Conservation (phyloP, 495 filamentous ascomycete genomes). For the Aspergillus kassunensis region DNA sequence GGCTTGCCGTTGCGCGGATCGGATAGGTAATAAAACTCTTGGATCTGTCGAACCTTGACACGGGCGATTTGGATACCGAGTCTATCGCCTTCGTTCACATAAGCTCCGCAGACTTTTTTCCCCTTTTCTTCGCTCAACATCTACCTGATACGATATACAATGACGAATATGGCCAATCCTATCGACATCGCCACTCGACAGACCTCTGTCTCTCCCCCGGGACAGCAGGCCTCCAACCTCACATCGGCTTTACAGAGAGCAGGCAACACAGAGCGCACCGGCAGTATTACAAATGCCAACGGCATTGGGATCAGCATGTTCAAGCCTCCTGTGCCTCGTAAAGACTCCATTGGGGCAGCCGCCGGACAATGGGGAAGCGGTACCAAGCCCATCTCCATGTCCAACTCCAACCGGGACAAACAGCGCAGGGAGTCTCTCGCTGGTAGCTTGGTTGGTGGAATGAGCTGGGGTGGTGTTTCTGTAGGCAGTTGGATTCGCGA, state of each 20-base stretch:
- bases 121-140: conserved; percentile 38
- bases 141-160: conserved; percentile 17
- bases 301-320: conserved; percentile 54
- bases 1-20: conserved; percentile 38
- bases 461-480: conserved; percentile 97
- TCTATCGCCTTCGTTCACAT: conserved; percentile 3
- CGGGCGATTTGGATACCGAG: conserved; percentile 13
- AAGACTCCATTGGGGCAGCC: conserved; percentile 67
- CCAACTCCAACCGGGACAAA: conserved; percentile 68
- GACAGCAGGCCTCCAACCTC: conserved; percentile 57
- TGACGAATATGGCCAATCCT: conserved; percentile 53
- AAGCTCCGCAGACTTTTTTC: conserved; percentile 37
- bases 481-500: conserved; percentile 96
- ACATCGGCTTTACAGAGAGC: conserved; percentile 56
- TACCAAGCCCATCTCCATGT: conserved; percentile 82
- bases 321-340: conserved; percentile 50
- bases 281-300: conserved; percentile 40
- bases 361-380: conserved; percentile 62
- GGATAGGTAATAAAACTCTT: conserved; percentile 34
- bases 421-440: conserved; percentile 79
- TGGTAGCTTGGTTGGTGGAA: conserved; percentile 82
- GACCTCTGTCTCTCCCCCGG: conserved; percentile 59
- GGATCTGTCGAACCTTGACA: conserved; percentile 13
- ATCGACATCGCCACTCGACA: conserved; percentile 65
- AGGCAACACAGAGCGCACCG: conserved; percentile 37